Percentiles rank a stretch among this genome's conserved stretches.
Conservation (phyloP, 495 filamentous ascomycete species). For the Patellaria atrata region DNA sequence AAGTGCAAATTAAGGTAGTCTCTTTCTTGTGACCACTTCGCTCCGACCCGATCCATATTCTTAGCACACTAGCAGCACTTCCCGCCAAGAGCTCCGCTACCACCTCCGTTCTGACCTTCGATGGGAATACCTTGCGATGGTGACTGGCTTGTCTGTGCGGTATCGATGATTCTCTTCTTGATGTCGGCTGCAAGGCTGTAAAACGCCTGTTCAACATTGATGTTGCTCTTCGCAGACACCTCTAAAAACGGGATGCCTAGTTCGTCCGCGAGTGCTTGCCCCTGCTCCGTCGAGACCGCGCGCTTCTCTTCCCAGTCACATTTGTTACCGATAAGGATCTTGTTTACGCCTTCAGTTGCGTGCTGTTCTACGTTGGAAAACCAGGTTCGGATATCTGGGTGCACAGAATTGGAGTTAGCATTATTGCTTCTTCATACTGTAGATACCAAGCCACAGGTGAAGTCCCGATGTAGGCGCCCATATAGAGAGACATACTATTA, state of each 20-base stretch:
- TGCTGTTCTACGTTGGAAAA: constrained; percentile 99
- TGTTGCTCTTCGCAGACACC: constrained; percentile 95
- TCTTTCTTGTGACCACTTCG: no score
- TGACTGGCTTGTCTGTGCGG: constrained; percentile 61
- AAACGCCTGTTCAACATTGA: constrained; percentile 99
- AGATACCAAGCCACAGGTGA: background rate
- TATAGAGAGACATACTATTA: constrained; percentile 56
- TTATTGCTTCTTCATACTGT: background rate
- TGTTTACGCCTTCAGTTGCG: constrained; percentile 97
- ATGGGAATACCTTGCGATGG: constrained; percentile 1
- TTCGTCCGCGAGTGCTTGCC: constrained; percentile 87
- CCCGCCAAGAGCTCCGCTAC: constrained; percentile 59
- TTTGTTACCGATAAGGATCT: constrained; percentile 99
- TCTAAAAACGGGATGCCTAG: constrained; percentile 97
- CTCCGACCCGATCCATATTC: constrained; percentile 6
- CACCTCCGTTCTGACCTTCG: constrained; percentile 25
- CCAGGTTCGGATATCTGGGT: constrained; percentile 91
- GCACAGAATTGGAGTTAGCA: background rate
- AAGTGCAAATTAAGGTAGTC: no score
- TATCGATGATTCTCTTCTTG: constrained; percentile 89
- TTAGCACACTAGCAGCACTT: constrained; percentile 37
- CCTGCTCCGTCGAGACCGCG: constrained; percentile 79
- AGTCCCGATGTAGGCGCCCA: background rate
- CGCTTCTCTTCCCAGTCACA: constrained; percentile 99
- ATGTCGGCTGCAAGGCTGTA: constrained; percentile 91